Conservation (phyloP, 768 basidiomycete genomes). For the Mycena haematopus region DNA sequence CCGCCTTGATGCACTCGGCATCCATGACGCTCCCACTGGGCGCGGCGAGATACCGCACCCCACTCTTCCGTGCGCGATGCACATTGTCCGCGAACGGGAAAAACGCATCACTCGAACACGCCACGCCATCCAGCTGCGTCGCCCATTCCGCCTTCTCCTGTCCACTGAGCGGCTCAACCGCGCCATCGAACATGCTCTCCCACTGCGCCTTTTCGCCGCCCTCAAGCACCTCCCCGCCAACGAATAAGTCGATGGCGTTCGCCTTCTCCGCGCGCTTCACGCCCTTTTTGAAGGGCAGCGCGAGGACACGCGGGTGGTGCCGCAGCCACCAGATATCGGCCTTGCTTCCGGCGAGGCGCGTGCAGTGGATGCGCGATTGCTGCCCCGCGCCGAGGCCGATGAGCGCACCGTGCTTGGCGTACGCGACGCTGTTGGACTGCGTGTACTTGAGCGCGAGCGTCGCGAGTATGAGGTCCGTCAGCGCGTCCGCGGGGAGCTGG, state of each 20-base stretch:
- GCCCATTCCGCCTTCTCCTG: conserved; percentile 82
- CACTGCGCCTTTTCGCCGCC: conserved; percentile 90
- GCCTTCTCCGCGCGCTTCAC: conserved; percentile 98
- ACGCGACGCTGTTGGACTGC: conserved; percentile 98
- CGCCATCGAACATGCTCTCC: conserved; percentile 84
- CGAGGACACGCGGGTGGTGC: conserved; percentile 92
- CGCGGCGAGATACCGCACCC: conserved; percentile 90
- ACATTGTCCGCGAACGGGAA: conserved; percentile 99
- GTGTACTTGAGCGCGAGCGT: conserved; percentile 98
- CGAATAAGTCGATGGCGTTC: conserved; percentile 97
- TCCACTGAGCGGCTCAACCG: conserved; percentile 67
- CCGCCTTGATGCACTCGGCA: conserved; percentile 92
- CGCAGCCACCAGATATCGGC: conserved; percentile 99
- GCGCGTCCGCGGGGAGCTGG: conserved; percentile 76
- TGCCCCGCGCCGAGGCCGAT: conserved; percentile 97
- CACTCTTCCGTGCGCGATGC: conserved; percentile 89
- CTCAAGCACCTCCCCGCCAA: conserved; percentile 86
- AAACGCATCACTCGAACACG: conserved; percentile 97
- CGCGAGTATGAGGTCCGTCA: conserved; percentile 94
- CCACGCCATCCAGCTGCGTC: conserved; percentile 77
- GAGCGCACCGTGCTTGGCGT: conserved; percentile 89
- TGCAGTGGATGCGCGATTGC: conserved; percentile 99
- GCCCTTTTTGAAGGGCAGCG: conserved; percentile 95
- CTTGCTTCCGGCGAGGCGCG: conserved; percentile 94
- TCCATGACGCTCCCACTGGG: conserved; percentile 98